Percentiles rank a stretch among this genome's conserved stretches.
Evolutionary conservation across 768 basidiomycete species (phyloP).

Genomic region (Auricularia heimuer): DNA sequence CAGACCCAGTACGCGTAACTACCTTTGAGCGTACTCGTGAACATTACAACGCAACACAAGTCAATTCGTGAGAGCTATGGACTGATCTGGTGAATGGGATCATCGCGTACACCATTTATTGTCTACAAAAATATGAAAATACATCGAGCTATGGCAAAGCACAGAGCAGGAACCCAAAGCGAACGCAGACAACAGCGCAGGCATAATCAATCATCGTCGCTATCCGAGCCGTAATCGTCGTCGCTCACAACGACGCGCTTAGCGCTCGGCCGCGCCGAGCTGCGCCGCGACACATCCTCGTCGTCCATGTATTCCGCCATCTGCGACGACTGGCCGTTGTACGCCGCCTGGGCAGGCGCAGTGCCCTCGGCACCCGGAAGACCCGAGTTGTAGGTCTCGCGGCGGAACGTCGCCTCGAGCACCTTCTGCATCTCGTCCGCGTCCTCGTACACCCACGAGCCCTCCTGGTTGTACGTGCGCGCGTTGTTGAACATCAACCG

Average conservation of each 20-base stretch:
- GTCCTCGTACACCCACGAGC: constrained; percentile 89
- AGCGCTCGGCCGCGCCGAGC: neutral
- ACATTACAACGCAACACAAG: too few species aligned
- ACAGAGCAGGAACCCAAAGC: neutral
- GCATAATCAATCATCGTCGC: neutral
- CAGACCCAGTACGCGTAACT: too few species aligned
- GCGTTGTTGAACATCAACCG: constrained; percentile 91
- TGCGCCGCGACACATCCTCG: neutral
- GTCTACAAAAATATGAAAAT: too few species aligned
- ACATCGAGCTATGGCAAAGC: neutral
- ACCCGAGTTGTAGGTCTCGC: constrained; percentile 53
- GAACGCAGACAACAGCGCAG: neutral
- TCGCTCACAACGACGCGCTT: neutral
- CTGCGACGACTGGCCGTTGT: neutral
- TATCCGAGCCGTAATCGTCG: neutral
- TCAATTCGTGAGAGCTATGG: too few species aligned
- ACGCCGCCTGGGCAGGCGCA: neutral
- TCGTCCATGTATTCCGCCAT: neutral
- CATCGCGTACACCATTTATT: too few species aligned
- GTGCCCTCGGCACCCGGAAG: constrained; percentile 56
- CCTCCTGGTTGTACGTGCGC: constrained; percentile 87
- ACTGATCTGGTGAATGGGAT: too few species aligned
- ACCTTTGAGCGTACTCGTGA: too few species aligned
- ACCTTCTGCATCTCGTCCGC: constrained; percentile 92
- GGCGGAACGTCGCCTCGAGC: constrained; percentile 63